phyloP scores from a whole-genome alignment of 441 rosid genomes.

The Francoa sonchifolia region DNA sequence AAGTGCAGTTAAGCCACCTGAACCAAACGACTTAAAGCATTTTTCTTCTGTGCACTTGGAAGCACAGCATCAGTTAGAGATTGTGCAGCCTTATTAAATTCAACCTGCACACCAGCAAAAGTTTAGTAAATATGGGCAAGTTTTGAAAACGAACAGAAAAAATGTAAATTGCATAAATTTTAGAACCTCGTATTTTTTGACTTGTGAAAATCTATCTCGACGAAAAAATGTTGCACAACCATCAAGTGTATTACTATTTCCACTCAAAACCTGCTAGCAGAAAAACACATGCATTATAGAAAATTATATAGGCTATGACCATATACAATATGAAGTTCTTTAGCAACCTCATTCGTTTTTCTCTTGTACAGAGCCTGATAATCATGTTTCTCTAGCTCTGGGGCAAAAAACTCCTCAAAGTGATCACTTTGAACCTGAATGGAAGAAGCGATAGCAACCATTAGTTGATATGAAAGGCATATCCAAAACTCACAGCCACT shows the following conservation, averaged over 20 bases:
- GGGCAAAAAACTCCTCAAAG: constrained; percentile 76
- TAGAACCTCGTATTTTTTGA: constrained; percentile 99
- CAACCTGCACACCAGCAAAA: constrained; percentile 50
- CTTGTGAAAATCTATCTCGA: constrained; percentile 94
- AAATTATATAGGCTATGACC: no score
- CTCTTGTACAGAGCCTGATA: constrained; percentile 90
- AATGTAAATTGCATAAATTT: no score
- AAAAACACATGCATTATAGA: constrained; percentile 3
- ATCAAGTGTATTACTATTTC: constrained; percentile 52
- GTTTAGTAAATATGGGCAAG: constrained; percentile 18
- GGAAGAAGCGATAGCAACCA: neutral
- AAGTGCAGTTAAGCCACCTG: constrained; percentile 35
- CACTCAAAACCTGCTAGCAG: constrained; percentile 62
- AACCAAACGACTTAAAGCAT: constrained; percentile 75
- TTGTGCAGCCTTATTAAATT: constrained; percentile 97
- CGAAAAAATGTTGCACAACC: constrained; percentile 99
- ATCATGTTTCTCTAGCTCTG: constrained; percentile 96
- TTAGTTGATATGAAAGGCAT: neutral
- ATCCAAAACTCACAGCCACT: neutral
- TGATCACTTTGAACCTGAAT: constrained; percentile 96
- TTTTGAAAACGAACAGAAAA: no score
- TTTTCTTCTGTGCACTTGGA: constrained; percentile 77
- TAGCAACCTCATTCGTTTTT: constrained; percentile 88
- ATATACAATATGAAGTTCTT: no score
- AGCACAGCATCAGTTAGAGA: constrained; percentile 85